A percentile compares a stretch with the other conserved stretches of the same genome.
phyloP scores from a whole-genome alignment of 2,329 filamentous ascomycete species.

The Gyromitra esculenta region DNA sequence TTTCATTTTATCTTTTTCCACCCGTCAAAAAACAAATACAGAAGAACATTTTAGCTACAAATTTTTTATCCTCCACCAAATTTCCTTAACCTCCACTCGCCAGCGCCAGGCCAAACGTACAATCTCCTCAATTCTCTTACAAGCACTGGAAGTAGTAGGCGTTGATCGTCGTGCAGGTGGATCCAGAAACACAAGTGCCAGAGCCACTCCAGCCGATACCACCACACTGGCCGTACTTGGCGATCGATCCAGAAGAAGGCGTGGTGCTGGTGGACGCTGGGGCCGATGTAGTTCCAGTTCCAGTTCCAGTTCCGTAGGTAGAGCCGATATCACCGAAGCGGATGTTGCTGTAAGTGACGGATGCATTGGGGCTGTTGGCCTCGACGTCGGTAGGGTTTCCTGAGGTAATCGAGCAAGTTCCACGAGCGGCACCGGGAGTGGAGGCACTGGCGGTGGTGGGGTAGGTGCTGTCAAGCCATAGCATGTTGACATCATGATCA shows the following conservation, averaged over 20 bases:
- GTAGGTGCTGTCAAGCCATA: constrained; percentile 77
- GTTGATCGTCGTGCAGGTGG: constrained; percentile 61
- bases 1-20: no score
- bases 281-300: neutral
- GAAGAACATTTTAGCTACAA: no score
- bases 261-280: neutral
- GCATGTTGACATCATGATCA: constrained; percentile 74
- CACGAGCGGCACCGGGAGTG: constrained; percentile 66
- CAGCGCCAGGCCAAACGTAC: no score
- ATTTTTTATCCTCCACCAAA: no score
- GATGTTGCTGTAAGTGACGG: constrained; percentile 70
- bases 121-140: constrained; percentile 48
- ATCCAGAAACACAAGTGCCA: constrained; percentile 60
- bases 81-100: no score
- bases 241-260: neutral
- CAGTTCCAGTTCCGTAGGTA: constrained; percentile 61
- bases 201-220: constrained; percentile 59
- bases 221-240: constrained; percentile 43
- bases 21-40: no score
- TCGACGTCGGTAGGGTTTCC: constrained; percentile 67
- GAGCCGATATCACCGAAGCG: constrained; percentile 68
- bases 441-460: constrained; percentile 64
- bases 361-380: constrained; percentile 63
- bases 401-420: constrained; percentile 66
- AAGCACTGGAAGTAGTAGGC: constrained; percentile 63